These are phyloP conservation scores for Dictyostelium citrinum DNA, from an alignment of 78 protist species.

Conservation along the genomic window DNA sequence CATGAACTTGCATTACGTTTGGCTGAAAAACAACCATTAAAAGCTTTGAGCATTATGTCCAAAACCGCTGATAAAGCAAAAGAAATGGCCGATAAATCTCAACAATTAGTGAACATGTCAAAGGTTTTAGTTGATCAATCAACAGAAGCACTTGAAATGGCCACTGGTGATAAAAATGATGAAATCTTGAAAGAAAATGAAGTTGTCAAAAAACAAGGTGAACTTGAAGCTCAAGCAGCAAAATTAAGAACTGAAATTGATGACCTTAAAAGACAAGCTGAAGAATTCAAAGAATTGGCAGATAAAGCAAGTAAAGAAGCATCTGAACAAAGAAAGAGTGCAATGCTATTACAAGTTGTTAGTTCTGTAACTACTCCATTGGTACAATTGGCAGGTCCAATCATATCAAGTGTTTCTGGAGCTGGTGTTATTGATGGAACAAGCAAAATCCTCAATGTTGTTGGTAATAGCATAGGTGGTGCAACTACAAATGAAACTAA, in stretches of 20 bases:
- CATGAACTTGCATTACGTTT: slow-evolving; percentile 7
- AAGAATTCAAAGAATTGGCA: not conserved
- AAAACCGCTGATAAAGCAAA: not conserved
- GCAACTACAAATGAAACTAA: not conserved
- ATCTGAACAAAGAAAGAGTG: not conserved
- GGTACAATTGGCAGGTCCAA: not conserved
- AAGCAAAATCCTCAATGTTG: not conserved
- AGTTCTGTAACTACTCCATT: not conserved
- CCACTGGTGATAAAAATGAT: not conserved
- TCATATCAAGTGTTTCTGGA: not conserved
- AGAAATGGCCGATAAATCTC: not conserved
- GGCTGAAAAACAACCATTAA: not conserved
- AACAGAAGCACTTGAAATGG: not conserved
- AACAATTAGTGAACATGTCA: not conserved
- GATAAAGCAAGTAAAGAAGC: slow-evolving; percentile 1
- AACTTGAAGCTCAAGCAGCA: not conserved
- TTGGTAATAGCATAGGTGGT: not conserved
- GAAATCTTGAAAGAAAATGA: not conserved
- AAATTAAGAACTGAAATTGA: not conserved
- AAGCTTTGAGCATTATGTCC: not conserved
- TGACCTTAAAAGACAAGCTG: not conserved
- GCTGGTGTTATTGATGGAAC: not conserved
- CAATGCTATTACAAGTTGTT: not conserved
- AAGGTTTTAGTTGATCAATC: not conserved
- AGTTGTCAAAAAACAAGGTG: not conserved